Conservation (phyloP, 495 filamentous ascomycete genomes). For the Neurospora pannonica region DNA sequence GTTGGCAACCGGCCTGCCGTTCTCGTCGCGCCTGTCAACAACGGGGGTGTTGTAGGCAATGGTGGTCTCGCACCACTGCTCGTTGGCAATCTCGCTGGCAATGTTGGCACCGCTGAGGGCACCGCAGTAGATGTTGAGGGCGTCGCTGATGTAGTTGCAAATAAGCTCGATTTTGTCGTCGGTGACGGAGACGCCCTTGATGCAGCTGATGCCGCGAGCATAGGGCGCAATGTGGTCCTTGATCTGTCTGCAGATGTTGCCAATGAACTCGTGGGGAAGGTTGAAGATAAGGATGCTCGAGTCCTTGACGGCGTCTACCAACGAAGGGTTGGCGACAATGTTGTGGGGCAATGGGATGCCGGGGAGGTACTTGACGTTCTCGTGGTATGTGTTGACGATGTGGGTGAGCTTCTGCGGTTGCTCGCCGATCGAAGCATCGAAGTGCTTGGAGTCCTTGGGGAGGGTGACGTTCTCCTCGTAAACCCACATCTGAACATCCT, state of each 20-base stretch:
- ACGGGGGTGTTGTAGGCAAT: slow-evolving; percentile 90
- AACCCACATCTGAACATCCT: slow-evolving; percentile 95
- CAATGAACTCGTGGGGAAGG: slow-evolving; percentile 96
- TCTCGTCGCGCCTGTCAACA: slow-evolving; percentile 43
- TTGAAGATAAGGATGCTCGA: slow-evolving; percentile 92
- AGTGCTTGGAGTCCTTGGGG: slow-evolving; percentile 52
- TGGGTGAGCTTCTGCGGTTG: slow-evolving; percentile 75
- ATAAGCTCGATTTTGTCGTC: slow-evolving; percentile 75
- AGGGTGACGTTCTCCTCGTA: slow-evolving; percentile 78
- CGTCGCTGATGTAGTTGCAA: slow-evolving; percentile 86
- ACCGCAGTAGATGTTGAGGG: slow-evolving; percentile 91
- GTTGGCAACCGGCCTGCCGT: slow-evolving; percentile 54
- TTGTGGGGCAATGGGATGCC: slow-evolving; percentile 75
- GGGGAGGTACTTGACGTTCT: slow-evolving; percentile 97
- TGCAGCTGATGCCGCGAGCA: slow-evolving; percentile 91
- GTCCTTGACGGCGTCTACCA: slow-evolving; percentile 70
- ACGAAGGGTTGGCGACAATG: slow-evolving; percentile 79
- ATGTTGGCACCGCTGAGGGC: slow-evolving; percentile 96
- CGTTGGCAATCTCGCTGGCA: slow-evolving; percentile 84
- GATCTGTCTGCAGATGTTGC: slow-evolving; percentile 73
- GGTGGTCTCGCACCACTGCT: slow-evolving; percentile 95
- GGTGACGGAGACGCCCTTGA: slow-evolving; percentile 92
- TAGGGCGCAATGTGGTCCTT: slow-evolving; percentile 83
- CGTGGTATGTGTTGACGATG: slow-evolving; percentile 85
- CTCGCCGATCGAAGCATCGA: slow-evolving; percentile 37